A percentile compares a stretch with the other conserved stretches of the same genome.
phyloP scores from a whole-genome alignment of 495 filamentous ascomycete genomes.

The Chlorociboria aeruginascens region DNA sequence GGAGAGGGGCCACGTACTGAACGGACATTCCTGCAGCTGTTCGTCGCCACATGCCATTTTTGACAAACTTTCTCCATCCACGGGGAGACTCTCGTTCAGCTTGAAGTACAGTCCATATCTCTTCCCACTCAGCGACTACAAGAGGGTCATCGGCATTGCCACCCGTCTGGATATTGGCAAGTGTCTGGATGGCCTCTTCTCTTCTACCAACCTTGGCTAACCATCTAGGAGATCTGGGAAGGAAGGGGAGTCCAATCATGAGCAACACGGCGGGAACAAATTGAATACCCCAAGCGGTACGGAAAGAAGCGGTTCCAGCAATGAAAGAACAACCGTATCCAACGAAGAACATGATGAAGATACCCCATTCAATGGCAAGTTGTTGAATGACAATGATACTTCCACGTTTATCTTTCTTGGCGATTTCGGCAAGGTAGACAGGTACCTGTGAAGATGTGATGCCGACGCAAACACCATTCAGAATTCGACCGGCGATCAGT shows the following conservation, averaged over 20 bases:
- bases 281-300: slow-evolving; percentile 63
- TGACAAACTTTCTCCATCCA: slow-evolving; percentile 48
- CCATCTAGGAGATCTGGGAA: slow-evolving; percentile 64
- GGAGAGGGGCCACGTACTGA: slow-evolving; percentile 36
- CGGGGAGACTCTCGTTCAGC: slow-evolving; percentile 40
- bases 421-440: slow-evolving; percentile 72
- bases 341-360: slow-evolving; percentile 49
- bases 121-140: slow-evolving; percentile 62
- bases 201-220: slow-evolving; percentile 55
- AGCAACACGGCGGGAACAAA: slow-evolving; percentile 54
- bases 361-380: slow-evolving; percentile 63
- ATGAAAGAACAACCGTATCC: slow-evolving; percentile 52
- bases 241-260: slow-evolving; percentile 52
- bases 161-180: slow-evolving; percentile 58
- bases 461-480: slow-evolving; percentile 63
- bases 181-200: slow-evolving; percentile 52
- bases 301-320: slow-evolving; percentile 49
- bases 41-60: slow-evolving; percentile 58
- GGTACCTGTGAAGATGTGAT: slow-evolving; percentile 68
- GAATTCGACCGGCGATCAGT: slow-evolving; percentile 56
- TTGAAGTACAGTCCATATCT: slow-evolving; percentile 47
- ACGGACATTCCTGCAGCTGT: slow-evolving; percentile 58
- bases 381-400: slow-evolving; percentile 66
- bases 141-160: slow-evolving; percentile 53
- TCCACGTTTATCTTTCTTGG: slow-evolving; percentile 53